Conservation (phyloP, 495 filamentous ascomycete species). For the Xylaria palmicola region DNA sequence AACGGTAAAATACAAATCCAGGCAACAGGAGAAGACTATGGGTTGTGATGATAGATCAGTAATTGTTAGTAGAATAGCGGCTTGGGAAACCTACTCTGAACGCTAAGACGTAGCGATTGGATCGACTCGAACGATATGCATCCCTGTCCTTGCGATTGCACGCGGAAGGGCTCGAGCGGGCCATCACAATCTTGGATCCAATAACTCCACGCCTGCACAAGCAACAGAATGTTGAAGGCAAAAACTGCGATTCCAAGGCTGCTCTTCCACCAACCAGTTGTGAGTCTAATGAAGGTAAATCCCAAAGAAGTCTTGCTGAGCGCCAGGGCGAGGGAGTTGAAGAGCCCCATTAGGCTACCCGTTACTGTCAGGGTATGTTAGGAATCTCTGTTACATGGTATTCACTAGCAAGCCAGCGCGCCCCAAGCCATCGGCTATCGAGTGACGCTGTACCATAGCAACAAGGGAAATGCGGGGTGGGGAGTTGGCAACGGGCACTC, state of each 20-base stretch:
- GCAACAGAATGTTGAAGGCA: constrained; percentile 5
- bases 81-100: constrained; percentile 6
- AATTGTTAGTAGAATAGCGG: neutral
- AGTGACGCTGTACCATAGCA: too few species aligned
- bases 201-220: constrained; percentile 15
- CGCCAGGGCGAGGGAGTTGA: constrained; percentile 15
- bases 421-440: neutral
- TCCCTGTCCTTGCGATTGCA: neutral
- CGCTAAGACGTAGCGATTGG: neutral
- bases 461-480: neutral
- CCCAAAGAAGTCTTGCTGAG: constrained; percentile 13
- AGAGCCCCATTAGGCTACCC: constrained; percentile 15
- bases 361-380: constrained; percentile 2
- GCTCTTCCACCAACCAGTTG: constrained; percentile 14
- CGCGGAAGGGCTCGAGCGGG: constrained; percentile 4
- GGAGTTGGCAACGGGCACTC: neutral
- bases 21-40: constrained; percentile 10
- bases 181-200: constrained; percentile 17
- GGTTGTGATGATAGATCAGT: neutral
- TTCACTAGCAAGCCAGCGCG: neutral
- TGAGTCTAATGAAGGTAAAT: constrained; percentile 12
- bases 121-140: constrained; percentile 12
- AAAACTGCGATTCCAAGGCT: neutral
- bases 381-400: neutral
- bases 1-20: constrained; percentile 14